phyloP scores from a whole-genome alignment of 2,329 filamentous ascomycete species.

The Biscogniauxia mediterranea region DNA sequence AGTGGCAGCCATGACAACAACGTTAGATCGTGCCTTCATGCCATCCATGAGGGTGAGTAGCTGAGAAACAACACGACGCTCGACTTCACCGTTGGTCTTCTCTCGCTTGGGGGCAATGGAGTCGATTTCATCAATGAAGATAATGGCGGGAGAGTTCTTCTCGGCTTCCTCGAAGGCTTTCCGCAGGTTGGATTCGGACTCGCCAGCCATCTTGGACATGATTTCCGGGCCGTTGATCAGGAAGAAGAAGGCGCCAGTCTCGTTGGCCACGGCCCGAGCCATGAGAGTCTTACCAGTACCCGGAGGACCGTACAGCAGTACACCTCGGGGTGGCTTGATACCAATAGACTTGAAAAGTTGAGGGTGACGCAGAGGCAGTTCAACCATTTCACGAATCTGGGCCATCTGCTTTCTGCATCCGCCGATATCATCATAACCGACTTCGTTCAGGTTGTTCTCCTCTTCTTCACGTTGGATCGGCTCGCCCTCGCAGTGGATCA shows the following conservation, averaged over 20 bases:
- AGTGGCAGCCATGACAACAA: slow-evolving; percentile 98
- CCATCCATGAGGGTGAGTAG: slow-evolving; percentile 96
- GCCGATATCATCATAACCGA: slow-evolving; percentile 98
- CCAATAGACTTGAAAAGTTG: slow-evolving; percentile 99
- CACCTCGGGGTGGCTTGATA: slow-evolving; percentile 98
- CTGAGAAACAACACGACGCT: slow-evolving; percentile 97
- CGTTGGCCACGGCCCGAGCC: slow-evolving; percentile 97
- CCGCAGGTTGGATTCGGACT: slow-evolving; percentile 95
- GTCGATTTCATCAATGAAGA: slow-evolving; percentile 99
- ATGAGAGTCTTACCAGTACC: slow-evolving; percentile 99
- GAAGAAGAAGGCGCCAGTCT: slow-evolving; percentile 99
- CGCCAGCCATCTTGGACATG: slow-evolving; percentile 99
- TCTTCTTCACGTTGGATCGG: slow-evolving; percentile 96
- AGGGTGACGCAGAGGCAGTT: slow-evolving; percentile 92
- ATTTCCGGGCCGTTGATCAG: slow-evolving; percentile 99
- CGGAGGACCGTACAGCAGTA: slow-evolving; percentile 92
- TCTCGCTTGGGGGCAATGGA: slow-evolving; percentile 99
- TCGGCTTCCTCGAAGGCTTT: slow-evolving; percentile 99
- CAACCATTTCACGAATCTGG: slow-evolving; percentile 97
- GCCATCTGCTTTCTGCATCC: slow-evolving; percentile 99
- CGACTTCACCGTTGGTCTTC: slow-evolving; percentile 98
- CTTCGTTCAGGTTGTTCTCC: slow-evolving; percentile 98
- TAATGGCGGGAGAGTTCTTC: slow-evolving; percentile 98
- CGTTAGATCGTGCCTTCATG: slow-evolving; percentile 98
- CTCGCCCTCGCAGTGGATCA: slow-evolving; percentile 98